phyloP scores from a whole-genome alignment of 495 filamentous ascomycete genomes.

The Lasiosphaeriaceae sp. region DNA sequence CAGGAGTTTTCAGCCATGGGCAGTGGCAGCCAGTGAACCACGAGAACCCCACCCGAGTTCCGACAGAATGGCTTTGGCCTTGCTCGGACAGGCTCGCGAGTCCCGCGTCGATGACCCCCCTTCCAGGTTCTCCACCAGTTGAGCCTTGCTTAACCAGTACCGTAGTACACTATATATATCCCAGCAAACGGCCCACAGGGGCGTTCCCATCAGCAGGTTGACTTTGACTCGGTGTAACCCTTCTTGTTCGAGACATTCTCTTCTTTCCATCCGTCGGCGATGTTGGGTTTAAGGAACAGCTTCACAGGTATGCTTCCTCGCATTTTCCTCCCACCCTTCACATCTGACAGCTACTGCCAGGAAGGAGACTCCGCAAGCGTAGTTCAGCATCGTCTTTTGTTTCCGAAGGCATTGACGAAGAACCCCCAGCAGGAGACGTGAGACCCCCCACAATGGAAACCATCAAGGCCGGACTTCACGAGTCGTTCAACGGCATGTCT shows the following conservation, averaged over 20 bases:
- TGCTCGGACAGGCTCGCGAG: too few species aligned
- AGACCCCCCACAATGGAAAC: constrained; percentile 21
- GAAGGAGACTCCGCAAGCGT: constrained; percentile 17
- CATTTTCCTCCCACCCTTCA: neutral
- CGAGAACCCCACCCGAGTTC: too few species aligned
- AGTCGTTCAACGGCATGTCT: constrained; percentile 17
- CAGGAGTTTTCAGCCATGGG: too few species aligned
- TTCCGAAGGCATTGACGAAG: constrained; percentile 11
- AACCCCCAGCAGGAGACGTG: neutral
- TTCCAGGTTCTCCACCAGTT: too few species aligned
- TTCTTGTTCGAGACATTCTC: neutral
- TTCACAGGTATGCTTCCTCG: constrained; percentile 10
- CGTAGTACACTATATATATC: too few species aligned
- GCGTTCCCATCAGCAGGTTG: too few species aligned
- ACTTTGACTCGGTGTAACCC: too few species aligned
- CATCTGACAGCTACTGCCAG: constrained; percentile 3
- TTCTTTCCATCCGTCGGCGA: neutral
- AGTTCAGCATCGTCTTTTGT: constrained; percentile 19
- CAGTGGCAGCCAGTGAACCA: too few species aligned
- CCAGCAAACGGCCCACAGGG: too few species aligned
- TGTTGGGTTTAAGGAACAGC: constrained; percentile 21
- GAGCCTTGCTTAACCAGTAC: too few species aligned
- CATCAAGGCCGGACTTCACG: constrained; percentile 18
- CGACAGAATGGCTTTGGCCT: too few species aligned
- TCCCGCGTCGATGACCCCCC: too few species aligned